These are phyloP conservation scores for Ceratobasidium sp. DNA, from an alignment of 1,284 basidiomycete species.

Conservation along the genomic window DNA sequence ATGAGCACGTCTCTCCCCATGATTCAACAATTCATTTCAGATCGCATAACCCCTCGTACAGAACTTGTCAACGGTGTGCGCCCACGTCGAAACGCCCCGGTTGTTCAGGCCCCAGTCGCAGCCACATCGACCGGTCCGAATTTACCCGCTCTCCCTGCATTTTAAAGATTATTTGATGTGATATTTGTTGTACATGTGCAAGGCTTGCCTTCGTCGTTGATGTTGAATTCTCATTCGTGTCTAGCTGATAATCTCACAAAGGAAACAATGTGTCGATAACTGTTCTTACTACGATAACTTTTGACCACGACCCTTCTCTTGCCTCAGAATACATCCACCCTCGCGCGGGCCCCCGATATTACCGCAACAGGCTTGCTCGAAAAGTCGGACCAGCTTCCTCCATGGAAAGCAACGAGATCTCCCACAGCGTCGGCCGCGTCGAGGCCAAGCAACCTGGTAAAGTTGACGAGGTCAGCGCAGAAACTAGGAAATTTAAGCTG, in stretches of 20 bases:
- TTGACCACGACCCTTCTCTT: not conserved
- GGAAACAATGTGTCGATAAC: too few relatives aligned
- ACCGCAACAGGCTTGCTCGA: conserved; percentile 72
- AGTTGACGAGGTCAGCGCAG: not conserved
- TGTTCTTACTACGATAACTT: too few relatives aligned
- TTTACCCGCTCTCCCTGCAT: conserved; percentile 65
- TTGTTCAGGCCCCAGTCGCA: conserved; percentile 65
- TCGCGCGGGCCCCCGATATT: conserved; percentile 59
- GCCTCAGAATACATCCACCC: conserved; percentile 63
- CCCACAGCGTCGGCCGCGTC: conserved; percentile 56
- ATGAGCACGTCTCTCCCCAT: conserved; percentile 42
- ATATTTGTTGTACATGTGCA: conserved; percentile 3
- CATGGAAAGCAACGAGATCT: conserved; percentile 77
- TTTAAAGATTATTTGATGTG: not conserved
- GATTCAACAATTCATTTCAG: conserved; percentile 43
- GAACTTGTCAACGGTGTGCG: conserved; percentile 20
- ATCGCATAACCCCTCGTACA: conserved; percentile 12
- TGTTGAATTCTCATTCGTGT: not conserved
- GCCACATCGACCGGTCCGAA: conserved; percentile 69
- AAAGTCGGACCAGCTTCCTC: conserved; percentile 70
- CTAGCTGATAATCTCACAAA: not conserved
- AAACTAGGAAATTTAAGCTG: not conserved
- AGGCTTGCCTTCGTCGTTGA: not conserved
- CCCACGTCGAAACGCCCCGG: not conserved
- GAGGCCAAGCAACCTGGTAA: conserved; percentile 66